Percentiles rank a stretch among this genome's conserved stretches.
Evolutionary conservation across 2,329 filamentous ascomycete species (phyloP).

Genomic region (Colletotrichum melonis): DNA sequence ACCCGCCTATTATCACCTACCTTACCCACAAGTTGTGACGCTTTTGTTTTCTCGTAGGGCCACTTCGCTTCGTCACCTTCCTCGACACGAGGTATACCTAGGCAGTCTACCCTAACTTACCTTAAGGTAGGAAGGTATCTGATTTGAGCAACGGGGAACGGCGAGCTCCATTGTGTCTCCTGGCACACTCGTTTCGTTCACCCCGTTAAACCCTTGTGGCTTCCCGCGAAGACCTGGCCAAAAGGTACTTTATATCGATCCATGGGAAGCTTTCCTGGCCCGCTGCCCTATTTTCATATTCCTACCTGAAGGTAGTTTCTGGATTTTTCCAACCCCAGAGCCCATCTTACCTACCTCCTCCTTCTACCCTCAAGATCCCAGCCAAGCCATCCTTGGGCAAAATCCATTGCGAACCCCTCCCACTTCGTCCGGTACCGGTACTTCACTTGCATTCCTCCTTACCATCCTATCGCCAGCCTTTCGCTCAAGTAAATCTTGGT

Average conservation of each 20-base stretch:
- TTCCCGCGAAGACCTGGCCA: not conserved
- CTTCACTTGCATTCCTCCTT: not conserved
- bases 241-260: conserved; percentile 8
- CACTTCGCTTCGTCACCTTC: not conserved
- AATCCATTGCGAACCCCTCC: not conserved
- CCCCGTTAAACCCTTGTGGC: not conserved
- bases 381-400: not conserved
- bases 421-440: not conserved
- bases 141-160: conserved; percentile 11
- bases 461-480: not conserved
- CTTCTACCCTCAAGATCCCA: not conserved
- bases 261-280: not conserved
- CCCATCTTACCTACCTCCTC: not conserved
- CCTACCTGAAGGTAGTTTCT: not conserved
- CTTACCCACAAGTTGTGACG: not conserved
- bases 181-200: conserved; percentile 1
- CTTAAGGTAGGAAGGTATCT: not conserved
- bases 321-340: not conserved
- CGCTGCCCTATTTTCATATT: not conserved
- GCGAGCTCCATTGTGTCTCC: conserved; percentile 34
- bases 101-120: too few species aligned
- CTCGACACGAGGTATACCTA: not conserved
- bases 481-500: not conserved
- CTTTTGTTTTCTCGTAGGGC: not conserved
- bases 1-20: not conserved